These are phyloP conservation scores for Pinus taeda DNA, from an alignment of 75 land plant species.

Conservation along the genomic window DNA sequence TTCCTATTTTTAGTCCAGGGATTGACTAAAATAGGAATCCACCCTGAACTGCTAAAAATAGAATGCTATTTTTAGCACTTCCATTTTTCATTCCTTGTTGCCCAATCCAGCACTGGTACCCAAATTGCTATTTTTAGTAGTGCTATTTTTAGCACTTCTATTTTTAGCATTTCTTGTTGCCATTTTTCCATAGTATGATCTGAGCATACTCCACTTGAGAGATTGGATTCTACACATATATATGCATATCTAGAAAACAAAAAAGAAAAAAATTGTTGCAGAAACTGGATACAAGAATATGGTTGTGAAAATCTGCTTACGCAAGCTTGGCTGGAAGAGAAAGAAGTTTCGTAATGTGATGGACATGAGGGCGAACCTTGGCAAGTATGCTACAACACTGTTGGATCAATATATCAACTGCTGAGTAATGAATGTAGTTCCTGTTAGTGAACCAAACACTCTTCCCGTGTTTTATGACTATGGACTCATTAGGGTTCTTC, in stretches of 20 bases:
- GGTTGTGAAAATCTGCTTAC: slow-evolving; percentile 52
- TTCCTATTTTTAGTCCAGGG: no score
- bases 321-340: slow-evolving; percentile 52
- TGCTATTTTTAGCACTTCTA: no score
- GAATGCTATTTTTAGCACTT: no score
- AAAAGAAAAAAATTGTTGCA: slow-evolving; percentile 74
- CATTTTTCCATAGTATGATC: no score
- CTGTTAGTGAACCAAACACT: slow-evolving; percentile 60
- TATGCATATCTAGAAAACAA: slow-evolving; percentile 77
- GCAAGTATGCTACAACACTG: slow-evolving; percentile 93
- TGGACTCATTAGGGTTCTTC: slow-evolving; percentile 52
- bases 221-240: slow-evolving; percentile 54
- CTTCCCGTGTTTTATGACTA: slow-evolving; percentile 76
- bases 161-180: no score
- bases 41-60: no score
- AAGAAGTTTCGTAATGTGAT: slow-evolving; percentile 71
- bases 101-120: no score
- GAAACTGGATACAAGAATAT: slow-evolving; percentile 72
- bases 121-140: no score
- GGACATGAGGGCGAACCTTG: slow-evolving; percentile 90
- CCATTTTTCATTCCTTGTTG: no score
- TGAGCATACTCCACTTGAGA: slow-evolving; percentile 53
- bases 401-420: slow-evolving; percentile 44
- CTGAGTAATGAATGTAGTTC: slow-evolving; percentile 90
- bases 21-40: no score